Evolutionary conservation across 768 basidiomycete genomes (phyloP), one percentile per base, ranked within the genome.

Genomic region (Auricularia heimuer): DNA sequence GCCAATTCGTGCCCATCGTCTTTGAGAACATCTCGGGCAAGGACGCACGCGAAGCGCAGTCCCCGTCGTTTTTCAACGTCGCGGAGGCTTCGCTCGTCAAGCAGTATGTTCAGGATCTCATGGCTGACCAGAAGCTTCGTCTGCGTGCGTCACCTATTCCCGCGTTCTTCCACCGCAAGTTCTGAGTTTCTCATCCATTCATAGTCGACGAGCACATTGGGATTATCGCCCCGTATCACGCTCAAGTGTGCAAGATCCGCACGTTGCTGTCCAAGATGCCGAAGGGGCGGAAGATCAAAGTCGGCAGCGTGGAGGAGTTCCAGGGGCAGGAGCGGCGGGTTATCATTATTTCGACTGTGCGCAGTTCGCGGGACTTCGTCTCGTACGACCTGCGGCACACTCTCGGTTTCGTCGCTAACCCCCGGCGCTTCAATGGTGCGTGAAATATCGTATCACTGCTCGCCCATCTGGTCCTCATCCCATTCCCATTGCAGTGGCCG

Each of bases 21-120:
- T 87, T 89, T 73, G 83, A 88, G 70, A 78, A 81, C 2, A 74
- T 87, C 10, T 69, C 75, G 16, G 87, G 88, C 18, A 82, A 82
- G 68, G 86, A 89, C 68, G 80, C 82, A 29, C 80, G 86, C n/a
- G 87, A 89, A 69, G 80, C 81, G 2, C 79, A 80, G 0, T 88
- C 87, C 0, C 88, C 87, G 1, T 88, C 86, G 0, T 88, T 86
- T 72, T 89, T 88, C 77, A 89, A 89, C 65, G 79, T 83, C 39
- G 79, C 83, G 33, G 87, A 89, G 67, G 78, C 77, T 0, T 70
- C 80, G 0, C 80, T 82, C 58, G 83, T 88, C 58, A 82, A 81
- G 67, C 67, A 70, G 0, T 88, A 87, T 60, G 70, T 76, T 72
- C 63, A 65, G 69, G 56, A 70, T 68, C 70, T 82, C 35, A 65